Evolutionary conservation across 1,284 basidiomycete genomes (phyloP).

Genomic region (Laetiporus sulphureus): DNA sequence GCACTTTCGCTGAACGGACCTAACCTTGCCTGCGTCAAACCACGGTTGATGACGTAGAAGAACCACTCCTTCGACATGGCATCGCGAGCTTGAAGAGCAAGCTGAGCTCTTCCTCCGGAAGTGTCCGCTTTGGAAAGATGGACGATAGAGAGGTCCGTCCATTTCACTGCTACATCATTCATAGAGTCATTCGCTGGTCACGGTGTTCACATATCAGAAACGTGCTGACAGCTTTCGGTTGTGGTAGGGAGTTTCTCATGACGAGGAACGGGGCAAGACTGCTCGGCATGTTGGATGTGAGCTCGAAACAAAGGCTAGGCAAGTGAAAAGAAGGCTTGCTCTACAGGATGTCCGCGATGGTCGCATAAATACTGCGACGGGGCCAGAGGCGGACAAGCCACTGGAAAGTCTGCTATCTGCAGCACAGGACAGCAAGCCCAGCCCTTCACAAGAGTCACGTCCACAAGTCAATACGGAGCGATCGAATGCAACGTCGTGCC

Average conservation of each 20-base stretch:
- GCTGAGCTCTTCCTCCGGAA: constrained; percentile 36
- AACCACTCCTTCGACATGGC: constrained; percentile 59
- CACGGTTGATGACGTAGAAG: constrained; percentile 58
- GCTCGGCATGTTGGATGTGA: constrained; percentile 2
- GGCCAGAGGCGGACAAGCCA: no score
- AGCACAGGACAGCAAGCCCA: no score
- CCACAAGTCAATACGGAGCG: no score
- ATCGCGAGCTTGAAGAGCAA: constrained; percentile 43
- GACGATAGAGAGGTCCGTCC: constrained; percentile 59
- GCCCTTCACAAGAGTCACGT: no score
- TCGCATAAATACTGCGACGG: no score
- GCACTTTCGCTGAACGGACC: constrained; percentile 6
- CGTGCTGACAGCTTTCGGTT: constrained; percentile 26
- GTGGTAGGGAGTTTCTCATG: constrained; percentile 26
- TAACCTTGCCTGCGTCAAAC: constrained; percentile 39
- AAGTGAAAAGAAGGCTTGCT: no score
- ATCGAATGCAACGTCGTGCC: no score
- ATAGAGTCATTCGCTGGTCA: no score
- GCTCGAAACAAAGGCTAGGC: neutral
- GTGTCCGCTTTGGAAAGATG: constrained; percentile 51
- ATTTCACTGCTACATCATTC: no score
- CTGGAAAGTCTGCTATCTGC: no score
- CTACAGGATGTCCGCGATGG: no score
- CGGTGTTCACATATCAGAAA: no score
- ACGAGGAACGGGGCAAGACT: constrained; percentile 16